A percentile compares a stretch with the other conserved stretches of the same genome.
phyloP scores from a whole-genome alignment of 345 rosid species.

The Erysimum cheiranthoides region DNA sequence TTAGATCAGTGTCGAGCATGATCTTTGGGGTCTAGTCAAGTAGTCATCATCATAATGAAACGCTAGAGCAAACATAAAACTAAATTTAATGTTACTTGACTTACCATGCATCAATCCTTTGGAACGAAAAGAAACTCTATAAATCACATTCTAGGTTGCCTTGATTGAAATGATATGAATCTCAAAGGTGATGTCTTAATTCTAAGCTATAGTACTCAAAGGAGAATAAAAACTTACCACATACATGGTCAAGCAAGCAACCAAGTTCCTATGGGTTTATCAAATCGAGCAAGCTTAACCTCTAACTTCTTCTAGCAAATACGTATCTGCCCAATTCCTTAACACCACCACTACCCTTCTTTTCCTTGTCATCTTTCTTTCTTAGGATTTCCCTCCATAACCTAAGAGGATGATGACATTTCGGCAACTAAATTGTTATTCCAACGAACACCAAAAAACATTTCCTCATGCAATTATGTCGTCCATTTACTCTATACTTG shows the following conservation, averaged over 20 bases:
- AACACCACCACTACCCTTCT: conserved; percentile 32
- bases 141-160: too few species aligned
- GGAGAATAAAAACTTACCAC: conserved; percentile 60
- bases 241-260: conserved; percentile 93
- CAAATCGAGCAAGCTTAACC: conserved; percentile 82
- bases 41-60: too few species aligned
- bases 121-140: too few species aligned
- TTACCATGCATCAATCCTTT: too few species aligned
- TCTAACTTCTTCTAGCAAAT: conserved; percentile 61
- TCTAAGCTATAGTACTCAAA: too few species aligned
- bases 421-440: conserved; percentile 40
- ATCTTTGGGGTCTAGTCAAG: too few species aligned
- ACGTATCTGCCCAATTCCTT: conserved; percentile 67
- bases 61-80: too few species aligned
- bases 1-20: too few species aligned
- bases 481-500: conserved; percentile 26
- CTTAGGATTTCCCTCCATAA: conserved; percentile 43
- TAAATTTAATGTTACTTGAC: too few species aligned
- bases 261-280: conserved; percentile 95
- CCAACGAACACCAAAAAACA: conserved; percentile 30
- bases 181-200: too few species aligned
- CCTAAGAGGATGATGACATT: conserved; percentile 52
- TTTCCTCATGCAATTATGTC: conserved; percentile 29
- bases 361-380: conserved; percentile 44
- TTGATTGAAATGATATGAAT: too few species aligned